A percentile compares a stretch with the other conserved stretches of the same genome.
phyloP scores from a whole-genome alignment of 73 alveolate genomes.

The Stentor coeruleus region DNA sequence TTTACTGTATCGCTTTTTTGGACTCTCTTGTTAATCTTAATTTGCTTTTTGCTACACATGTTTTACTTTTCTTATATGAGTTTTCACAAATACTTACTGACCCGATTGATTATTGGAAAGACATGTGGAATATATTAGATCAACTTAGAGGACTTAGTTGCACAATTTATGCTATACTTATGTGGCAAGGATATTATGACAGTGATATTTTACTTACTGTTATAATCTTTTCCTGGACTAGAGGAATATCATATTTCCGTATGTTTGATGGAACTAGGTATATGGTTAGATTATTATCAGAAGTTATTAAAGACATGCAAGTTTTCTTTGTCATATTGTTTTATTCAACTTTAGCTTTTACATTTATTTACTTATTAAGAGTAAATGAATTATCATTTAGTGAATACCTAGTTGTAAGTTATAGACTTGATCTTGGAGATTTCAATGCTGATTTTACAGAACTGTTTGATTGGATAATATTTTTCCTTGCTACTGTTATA shows the following conservation, averaged over 20 bases:
- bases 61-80: background rate
- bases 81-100: background rate
- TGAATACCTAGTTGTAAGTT: background rate
- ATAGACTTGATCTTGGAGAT: slow-evolving; percentile 21
- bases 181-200: background rate
- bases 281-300: background rate
- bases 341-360: slow-evolving; percentile 24
- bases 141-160: background rate
- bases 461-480: background rate
- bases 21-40: background rate
- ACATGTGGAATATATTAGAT: background rate
- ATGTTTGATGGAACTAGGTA: slow-evolving; percentile 14
- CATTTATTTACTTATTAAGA: slow-evolving; percentile 13
- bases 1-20: background rate
- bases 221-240: slow-evolving; percentile 2
- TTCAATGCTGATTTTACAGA: background rate
- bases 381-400: background rate
- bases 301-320: slow-evolving; percentile 21
- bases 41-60: background rate
- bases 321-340: background rate
- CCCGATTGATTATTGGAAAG: background rate
- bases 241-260: slow-evolving; percentile 28
- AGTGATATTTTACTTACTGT: background rate
- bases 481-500: slow-evolving; percentile 1
- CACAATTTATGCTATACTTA: background rate